A percentile compares a stretch with the other conserved stretches of the same genome.
Conservation (phyloP, 768 basidiomycete species). For the Multifurca ochricompacta region DNA sequence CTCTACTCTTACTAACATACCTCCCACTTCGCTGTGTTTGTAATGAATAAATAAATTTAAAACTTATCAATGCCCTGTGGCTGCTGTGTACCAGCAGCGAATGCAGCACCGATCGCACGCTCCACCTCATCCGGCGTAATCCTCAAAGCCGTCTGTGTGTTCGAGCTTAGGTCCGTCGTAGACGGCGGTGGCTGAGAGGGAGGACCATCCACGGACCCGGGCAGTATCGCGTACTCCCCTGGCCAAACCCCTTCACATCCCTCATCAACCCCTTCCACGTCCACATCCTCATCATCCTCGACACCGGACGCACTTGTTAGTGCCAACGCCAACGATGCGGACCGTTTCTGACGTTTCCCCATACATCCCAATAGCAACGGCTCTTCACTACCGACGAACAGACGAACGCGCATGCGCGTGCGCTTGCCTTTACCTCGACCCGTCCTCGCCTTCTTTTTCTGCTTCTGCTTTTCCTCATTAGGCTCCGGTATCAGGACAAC, state of each 20-base stretch:
- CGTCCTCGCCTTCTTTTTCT: background rate
- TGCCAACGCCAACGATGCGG: background rate
- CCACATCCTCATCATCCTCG: background rate
- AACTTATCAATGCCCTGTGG: too few relatives aligned
- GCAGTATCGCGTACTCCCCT: background rate
- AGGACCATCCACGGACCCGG: background rate
- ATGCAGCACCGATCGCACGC: conserved; percentile 10
- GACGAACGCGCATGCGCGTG: background rate
- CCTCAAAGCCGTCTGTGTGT: background rate
- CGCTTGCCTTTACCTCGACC: background rate
- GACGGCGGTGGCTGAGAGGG: background rate
- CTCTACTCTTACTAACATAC: too few relatives aligned
- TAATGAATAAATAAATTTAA: too few relatives aligned
- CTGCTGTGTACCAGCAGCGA: background rate
- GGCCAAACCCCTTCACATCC: conserved; percentile 4
- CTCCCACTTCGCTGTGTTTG: too few relatives aligned
- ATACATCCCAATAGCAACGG: background rate
- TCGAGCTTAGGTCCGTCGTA: background rate
- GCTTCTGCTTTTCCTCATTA: background rate
- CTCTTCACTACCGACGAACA: background rate
- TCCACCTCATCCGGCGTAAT: conserved; percentile 9
- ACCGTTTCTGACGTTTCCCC: background rate
- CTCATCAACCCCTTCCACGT: background rate
- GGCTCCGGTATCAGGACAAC: background rate
- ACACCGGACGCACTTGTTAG: background rate